Base-by-base conservation (phyloP, 2,329 filamentous ascomycete genomes). In the Trichoderma guizhouense region DNA sequence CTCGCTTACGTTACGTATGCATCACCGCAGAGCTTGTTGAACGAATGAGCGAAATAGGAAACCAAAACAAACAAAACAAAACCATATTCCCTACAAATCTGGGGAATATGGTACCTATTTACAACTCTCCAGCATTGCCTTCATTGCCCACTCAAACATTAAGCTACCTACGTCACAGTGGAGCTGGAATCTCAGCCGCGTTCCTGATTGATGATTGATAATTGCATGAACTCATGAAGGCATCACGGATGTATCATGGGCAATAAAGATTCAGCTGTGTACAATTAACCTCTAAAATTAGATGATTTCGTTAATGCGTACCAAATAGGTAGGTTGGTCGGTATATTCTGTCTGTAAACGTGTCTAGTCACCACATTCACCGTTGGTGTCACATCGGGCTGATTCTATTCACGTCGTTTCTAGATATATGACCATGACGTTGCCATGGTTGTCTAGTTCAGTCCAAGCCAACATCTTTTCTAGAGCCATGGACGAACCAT, bases 1-100 rank as follows among this genome's bases (percentile, higher is more conserved):
- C 64, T 39, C 24, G 53, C 53, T 68, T 68, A 68, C 51, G 53
- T 67, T 66, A 28, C 64, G 32, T 43, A n/a, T 67, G 64, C 53
- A 58, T 67, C 53, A 43, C 21, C 11, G 64, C 34, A 36, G 24
- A 28, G 51, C 32, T n/a, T 36, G 24, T 64, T 7, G 11, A 43
- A 24, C 53, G 24, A 43, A 28, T 9, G n/a, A 51, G 26, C 11
- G 21, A 43, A 15, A 68, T 43, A 18, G 4, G 30, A 12, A 28
- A 21, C 8, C 24, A 14, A 57, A 58, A 15, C 1, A 3, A 21
- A 24, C 60, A 62, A 63, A 43, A 15, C 15, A 43, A 39, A 18
- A 3, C 55, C 14, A 21, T 51, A 21, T 51, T 51, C n/a, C 43
- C n/a, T 36, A 36, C 12, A 15, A 6, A 51, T 9, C 43, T 51